These are phyloP conservation scores for Saksenaea oblongispora DNA, from an alignment of 371 early-diverging fungal species.

Conservation along the genomic window DNA sequence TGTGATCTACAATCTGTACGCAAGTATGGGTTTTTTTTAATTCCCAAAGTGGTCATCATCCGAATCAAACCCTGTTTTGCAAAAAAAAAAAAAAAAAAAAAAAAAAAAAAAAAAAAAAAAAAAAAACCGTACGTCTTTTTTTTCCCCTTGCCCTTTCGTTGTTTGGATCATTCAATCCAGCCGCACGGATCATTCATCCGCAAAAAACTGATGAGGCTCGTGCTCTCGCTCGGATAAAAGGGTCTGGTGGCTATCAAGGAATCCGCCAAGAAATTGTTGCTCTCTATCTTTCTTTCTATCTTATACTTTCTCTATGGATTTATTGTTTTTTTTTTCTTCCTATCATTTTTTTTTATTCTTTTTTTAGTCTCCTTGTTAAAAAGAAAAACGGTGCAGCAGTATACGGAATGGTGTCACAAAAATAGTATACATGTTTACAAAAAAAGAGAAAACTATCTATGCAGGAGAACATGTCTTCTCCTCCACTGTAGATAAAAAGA, in stretches of 20 bases:
- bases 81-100: no score
- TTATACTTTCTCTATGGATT: background rate
- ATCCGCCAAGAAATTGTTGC: background rate
- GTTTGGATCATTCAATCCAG: background rate
- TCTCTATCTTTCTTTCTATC: background rate
- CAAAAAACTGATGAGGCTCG: constrained; percentile 4
- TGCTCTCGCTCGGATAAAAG: constrained; percentile 7
- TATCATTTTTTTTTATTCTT: background rate
- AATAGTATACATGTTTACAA: constrained; percentile 6
- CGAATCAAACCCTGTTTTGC: constrained; percentile 3
- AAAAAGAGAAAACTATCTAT: constrained; percentile 4
- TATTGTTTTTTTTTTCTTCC: background rate
- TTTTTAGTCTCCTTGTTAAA: background rate
- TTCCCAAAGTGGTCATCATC: background rate
- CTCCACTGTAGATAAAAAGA: background rate
- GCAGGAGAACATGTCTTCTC: constrained; percentile 3
- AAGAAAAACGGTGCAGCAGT: constrained; percentile 5
- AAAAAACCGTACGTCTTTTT: background rate
- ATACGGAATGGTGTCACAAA: constrained; percentile 9
- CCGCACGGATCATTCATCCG: constrained; percentile 5
- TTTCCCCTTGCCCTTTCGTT: constrained; percentile 4
- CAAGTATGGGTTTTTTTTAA: background rate
- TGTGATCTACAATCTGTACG: background rate
- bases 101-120: no score
- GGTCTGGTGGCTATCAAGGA: constrained; percentile 5